Conservation (phyloP, 176 grass and related monocot genomes). For the Lolium rigidum region DNA sequence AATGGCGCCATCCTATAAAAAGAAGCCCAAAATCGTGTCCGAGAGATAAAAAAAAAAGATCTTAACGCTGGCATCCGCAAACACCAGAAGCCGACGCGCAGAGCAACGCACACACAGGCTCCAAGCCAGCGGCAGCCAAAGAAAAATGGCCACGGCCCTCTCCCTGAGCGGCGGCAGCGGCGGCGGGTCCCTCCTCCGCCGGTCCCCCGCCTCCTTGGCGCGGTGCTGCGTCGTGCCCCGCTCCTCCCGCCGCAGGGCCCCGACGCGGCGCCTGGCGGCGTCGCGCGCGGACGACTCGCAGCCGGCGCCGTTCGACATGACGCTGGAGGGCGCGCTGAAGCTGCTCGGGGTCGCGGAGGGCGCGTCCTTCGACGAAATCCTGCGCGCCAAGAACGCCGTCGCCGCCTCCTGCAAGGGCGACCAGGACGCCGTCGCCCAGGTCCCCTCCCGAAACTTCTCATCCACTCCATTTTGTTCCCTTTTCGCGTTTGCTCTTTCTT, state of each 20-base stretch:
- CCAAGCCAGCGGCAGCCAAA: slow-evolving; percentile 52
- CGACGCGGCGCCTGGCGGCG: slow-evolving; percentile 47
- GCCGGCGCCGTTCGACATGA: slow-evolving; percentile 80
- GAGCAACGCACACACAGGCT: slow-evolving; percentile 12
- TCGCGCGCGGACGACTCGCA: slow-evolving; percentile 79
- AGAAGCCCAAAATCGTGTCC: slow-evolving; percentile 3
- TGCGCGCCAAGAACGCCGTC: slow-evolving; percentile 87
- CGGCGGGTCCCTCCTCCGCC: slow-evolving; percentile 44
- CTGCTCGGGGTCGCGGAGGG: slow-evolving; percentile 75
- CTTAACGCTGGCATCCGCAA: slow-evolving; percentile 15
- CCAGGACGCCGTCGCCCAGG: slow-evolving; percentile 78
- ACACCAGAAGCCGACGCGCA: slow-evolving; percentile 39
- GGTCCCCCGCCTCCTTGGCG: slow-evolving; percentile 9
- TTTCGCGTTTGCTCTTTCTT: background rate
- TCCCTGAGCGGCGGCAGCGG: slow-evolving; percentile 45
- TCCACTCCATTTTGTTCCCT: slow-evolving; percentile 19
- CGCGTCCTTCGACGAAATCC: slow-evolving; percentile 91
- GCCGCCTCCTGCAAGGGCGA: slow-evolving; percentile 88
- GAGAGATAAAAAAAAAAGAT: slow-evolving; percentile 28
- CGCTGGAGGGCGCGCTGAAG: slow-evolving; percentile 83
- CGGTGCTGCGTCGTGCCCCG: slow-evolving; percentile 37
- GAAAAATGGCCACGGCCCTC: slow-evolving; percentile 68
- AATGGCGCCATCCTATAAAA: background rate
- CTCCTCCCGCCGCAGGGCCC: slow-evolving; percentile 36
- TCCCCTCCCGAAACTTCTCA: slow-evolving; percentile 21